A percentile compares a stretch with the other conserved stretches of the same genome.
phyloP scores from a whole-genome alignment of 2,329 filamentous ascomycete species.

The Xylariaceae sp. region DNA sequence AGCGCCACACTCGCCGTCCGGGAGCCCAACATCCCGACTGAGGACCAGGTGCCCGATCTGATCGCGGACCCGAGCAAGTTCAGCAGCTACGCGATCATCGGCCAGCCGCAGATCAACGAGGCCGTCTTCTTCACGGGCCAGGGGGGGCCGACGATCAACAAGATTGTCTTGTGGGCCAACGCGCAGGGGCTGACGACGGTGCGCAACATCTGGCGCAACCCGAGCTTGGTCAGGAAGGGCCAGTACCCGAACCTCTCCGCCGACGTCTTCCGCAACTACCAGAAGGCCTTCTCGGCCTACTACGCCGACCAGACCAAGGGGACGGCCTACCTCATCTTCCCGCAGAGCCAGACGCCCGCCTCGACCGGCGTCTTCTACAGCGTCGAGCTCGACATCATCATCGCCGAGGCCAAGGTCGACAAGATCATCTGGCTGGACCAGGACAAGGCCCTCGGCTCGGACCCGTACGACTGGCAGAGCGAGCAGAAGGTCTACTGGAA shows the following conservation, averaged over 20 bases:
- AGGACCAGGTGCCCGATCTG: neutral
- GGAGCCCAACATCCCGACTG: neutral
- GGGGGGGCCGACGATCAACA: neutral
- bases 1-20: neutral
- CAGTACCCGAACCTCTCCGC: neutral
- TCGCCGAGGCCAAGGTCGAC: conserved; percentile 1
- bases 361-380: neutral
- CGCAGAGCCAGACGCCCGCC: neutral
- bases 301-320: conserved; percentile 3
- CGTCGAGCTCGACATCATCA: neutral
- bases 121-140: neutral
- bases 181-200: neutral
- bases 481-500: neutral
- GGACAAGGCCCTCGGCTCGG: neutral
- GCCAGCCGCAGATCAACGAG: neutral
- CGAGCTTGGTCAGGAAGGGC: neutral
- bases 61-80: neutral
- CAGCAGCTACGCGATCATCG: neutral
- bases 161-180: neutral
- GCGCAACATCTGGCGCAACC: neutral
- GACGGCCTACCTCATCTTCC: conserved; percentile 1
- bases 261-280: neutral
- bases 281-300: conserved; percentile 1
- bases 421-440: conserved; percentile 2
- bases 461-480: neutral